A percentile compares a stretch with the other conserved stretches of the same genome.
These are phyloP conservation scores for Plasmodium gonderi DNA, from an alignment of 169 alveolate species.

Conservation along the genomic window DNA sequence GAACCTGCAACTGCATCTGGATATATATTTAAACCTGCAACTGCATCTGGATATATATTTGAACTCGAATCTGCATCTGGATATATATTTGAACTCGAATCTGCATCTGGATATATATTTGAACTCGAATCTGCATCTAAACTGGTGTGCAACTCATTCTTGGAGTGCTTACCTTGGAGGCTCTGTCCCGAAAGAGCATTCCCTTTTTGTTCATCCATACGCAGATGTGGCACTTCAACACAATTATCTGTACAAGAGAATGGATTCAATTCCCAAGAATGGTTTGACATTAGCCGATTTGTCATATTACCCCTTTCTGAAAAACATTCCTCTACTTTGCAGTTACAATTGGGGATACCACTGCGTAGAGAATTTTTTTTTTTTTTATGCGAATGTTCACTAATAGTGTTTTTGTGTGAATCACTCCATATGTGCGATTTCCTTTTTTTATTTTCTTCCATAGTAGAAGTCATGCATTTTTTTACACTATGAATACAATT, in stretches of 20 bases:
- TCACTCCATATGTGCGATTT: background rate
- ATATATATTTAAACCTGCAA: no score
- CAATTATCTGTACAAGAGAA: background rate
- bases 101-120: no score
- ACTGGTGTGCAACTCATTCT: background rate
- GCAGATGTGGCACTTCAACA: background rate
- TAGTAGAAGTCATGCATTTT: background rate
- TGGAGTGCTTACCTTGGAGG: background rate
- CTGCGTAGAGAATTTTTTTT: background rate
- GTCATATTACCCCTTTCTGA: background rate
- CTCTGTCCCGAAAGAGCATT: background rate
- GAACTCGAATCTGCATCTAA: no score
- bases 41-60: no score
- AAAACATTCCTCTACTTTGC: background rate
- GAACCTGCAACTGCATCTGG: no score
- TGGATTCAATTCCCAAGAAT: background rate
- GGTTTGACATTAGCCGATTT: background rate
- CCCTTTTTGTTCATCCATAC: background rate
- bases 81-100: no score
- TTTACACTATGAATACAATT: background rate
- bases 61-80: no score
- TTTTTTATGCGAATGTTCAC: background rate
- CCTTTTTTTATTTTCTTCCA: conserved; percentile 1
- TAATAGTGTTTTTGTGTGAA: background rate
- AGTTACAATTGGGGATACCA: background rate